Percentiles rank a stretch among this genome's conserved stretches.
Evolutionary conservation across 2,329 filamentous ascomycete species (phyloP).

Genomic region (Allantophomopsis cytisporea): DNA sequence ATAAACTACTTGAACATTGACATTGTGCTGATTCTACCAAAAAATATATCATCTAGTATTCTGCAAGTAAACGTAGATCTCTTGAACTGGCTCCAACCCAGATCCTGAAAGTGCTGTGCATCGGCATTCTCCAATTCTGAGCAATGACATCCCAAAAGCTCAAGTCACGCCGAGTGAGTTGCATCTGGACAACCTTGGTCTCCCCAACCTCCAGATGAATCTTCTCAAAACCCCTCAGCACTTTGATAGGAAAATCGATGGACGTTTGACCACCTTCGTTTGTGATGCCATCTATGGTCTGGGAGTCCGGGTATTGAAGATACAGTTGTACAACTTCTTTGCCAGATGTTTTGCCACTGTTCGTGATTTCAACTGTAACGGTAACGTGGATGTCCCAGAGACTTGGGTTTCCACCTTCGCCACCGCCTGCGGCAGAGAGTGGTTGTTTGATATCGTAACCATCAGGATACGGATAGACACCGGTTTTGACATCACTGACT

Average conservation of each 20-base stretch:
- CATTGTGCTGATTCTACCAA: too few species aligned
- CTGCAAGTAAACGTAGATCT: constrained; percentile 17
- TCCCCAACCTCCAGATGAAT: constrained; percentile 40
- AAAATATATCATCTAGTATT: constrained; percentile 7
- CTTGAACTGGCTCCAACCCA: constrained; percentile 24
- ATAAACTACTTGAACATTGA: too few species aligned
- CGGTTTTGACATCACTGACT: constrained; percentile 21
- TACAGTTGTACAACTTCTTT: constrained; percentile 44
- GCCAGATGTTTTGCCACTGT: constrained; percentile 38
- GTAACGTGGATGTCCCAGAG: constrained; percentile 41
- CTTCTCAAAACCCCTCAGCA: constrained; percentile 65
- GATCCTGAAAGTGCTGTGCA: constrained; percentile 26
- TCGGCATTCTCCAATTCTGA: constrained; percentile 57
- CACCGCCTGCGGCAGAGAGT: constrained; percentile 47
- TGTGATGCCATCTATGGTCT: neutral
- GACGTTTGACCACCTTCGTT: neutral
- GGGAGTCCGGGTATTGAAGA: constrained; percentile 28
- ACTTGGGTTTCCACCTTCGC: constrained; percentile 39
- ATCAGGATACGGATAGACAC: constrained; percentile 22
- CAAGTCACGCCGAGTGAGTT: constrained; percentile 50
- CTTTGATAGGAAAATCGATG: constrained; percentile 46
- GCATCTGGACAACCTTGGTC: constrained; percentile 36
- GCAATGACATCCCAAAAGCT: constrained; percentile 55
- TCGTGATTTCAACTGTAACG: constrained; percentile 40
- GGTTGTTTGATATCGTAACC: constrained; percentile 31